These are phyloP conservation scores for Rubia balearica DNA, from an alignment of 305 asterid genomes.

Conservation along the genomic window DNA sequence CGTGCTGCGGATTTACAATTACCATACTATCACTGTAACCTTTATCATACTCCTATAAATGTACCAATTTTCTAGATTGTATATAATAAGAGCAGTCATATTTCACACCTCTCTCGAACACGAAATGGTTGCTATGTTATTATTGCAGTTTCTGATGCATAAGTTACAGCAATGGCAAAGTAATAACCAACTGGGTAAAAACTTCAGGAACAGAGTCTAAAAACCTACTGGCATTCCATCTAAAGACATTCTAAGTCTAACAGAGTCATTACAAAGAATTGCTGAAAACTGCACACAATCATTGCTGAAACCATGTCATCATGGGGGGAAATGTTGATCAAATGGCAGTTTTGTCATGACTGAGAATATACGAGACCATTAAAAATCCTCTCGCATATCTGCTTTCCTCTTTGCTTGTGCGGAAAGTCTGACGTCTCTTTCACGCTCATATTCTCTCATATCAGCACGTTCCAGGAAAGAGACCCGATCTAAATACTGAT, in stretches of 20 bases:
- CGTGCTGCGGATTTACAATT: constrained; percentile 45
- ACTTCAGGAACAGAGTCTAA: not conserved
- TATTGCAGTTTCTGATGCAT: not conserved
- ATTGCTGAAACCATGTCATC: not conserved
- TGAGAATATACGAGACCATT: constrained; percentile 6
- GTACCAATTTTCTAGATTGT: not conserved
- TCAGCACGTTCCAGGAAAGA: constrained; percentile 87
- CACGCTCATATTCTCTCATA: constrained; percentile 81
- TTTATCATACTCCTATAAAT: constrained; percentile 8
- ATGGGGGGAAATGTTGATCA: not conserved
- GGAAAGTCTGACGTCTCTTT: constrained; percentile 88
- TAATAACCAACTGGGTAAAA: not conserved
- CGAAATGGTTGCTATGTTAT: no score
- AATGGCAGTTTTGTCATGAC: not conserved
- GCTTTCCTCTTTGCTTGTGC: constrained; percentile 67
- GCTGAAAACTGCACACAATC: not conserved
- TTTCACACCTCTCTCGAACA: not conserved
- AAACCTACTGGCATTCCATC: not conserved
- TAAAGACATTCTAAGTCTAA: not conserved
- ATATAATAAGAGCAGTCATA: not conserved
- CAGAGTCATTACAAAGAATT: not conserved
- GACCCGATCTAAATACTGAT: constrained; percentile 77
- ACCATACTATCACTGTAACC: constrained; percentile 53
- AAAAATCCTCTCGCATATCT: constrained; percentile 75
- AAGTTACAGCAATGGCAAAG: not conserved